Evolutionary conservation across 768 basidiomycete genomes (phyloP), one percentile per base, ranked within the genome.

Genomic region (Floccularia luteovirens): DNA sequence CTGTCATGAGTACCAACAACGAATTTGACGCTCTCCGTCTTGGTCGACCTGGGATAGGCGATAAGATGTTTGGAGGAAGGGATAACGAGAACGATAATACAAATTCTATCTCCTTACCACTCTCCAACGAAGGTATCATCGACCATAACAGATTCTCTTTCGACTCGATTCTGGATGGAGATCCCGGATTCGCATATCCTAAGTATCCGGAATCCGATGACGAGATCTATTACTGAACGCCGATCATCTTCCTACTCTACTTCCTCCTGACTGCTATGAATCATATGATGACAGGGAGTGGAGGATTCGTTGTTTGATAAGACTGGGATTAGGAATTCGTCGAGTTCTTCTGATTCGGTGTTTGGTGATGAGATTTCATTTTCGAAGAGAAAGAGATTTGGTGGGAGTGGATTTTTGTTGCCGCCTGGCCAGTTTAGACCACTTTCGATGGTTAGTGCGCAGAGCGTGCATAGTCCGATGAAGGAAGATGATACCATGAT

Each of bases 401-500:
- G n/a, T n/a, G n/a, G n/a, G n/a, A n/a, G n/a, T n/a, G n/a, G n/a
- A n/a, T n/a, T n/a, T 20, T 51, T 67, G 36, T 59, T 73, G n/a
- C 70, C 66, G 3, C 67, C 68, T 17, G 50, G 59, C 30, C 75
- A 73, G 22, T 82, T 77, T 61, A 66, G 82, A 12, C 83, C 83
- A 0, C 48, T 84, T 21, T 87, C 86, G 0, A 63, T 79, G 24
- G 50, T 78, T 38, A 88, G 82, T 49, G 60, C 73, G 24, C 43
- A 60, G 43, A 64, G 62, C 21, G 55, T 59, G 2, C 71, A 76
- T 30, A 75, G 74, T 43, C 71, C 78, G 0, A 57, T 59, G 31
- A 69, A 67, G 46, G 85, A 88, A 20, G 82, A 87, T 43, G 86
- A 89, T 48, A 89, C 88, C 0, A 86, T 88, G 84, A 81, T 89